Evolutionary conservation across 768 basidiomycete species (phyloP).

Genomic region (Psilocybe cubensis): DNA sequence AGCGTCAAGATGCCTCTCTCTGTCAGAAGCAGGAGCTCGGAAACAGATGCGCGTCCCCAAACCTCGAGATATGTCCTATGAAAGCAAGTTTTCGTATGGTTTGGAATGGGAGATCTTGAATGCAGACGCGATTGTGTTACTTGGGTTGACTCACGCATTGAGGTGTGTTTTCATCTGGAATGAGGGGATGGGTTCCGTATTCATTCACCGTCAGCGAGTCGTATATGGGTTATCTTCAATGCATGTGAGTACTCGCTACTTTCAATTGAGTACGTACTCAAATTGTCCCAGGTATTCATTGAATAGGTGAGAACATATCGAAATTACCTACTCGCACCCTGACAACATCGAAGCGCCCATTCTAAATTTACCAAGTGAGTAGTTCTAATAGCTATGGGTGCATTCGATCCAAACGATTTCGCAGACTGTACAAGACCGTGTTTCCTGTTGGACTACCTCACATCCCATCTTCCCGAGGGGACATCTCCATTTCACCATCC

Average conservation of each 20-base stretch:
- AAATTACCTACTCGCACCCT: not conserved
- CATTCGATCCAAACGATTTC: not conserved
- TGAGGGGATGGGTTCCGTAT: not conserved
- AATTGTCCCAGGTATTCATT: slow-evolving; percentile 40
- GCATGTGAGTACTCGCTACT: slow-evolving; percentile 50
- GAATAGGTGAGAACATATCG: slow-evolving; percentile 48
- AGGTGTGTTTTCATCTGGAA: slow-evolving; percentile 43
- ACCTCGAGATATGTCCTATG: slow-evolving; percentile 35
- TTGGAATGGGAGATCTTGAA: slow-evolving; percentile 79
- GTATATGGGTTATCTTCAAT: slow-evolving; percentile 80
- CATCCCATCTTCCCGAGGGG: slow-evolving; percentile 34
- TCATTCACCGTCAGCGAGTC: slow-evolving; percentile 53
- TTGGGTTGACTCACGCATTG: slow-evolving; percentile 72
- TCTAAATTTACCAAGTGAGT: slow-evolving; percentile 73
- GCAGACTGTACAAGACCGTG: slow-evolving; percentile 65
- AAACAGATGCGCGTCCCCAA: slow-evolving; percentile 43
- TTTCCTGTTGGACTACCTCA: slow-evolving; percentile 59
- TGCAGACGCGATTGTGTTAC: slow-evolving; percentile 71
- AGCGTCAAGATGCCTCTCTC: slow-evolving; percentile 56
- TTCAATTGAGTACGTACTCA: slow-evolving; percentile 6
- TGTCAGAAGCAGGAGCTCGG: slow-evolving; percentile 64
- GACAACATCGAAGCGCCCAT: slow-evolving; percentile 53
- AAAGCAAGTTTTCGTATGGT: slow-evolving; percentile 54
- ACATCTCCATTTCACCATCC: slow-evolving; percentile 8
- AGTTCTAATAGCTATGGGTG: not conserved